A percentile compares a stretch with the other conserved stretches of the same genome.
Evolutionary conservation across 495 filamentous ascomycete genomes (phyloP).

Genomic region (Cercophora scortea): DNA sequence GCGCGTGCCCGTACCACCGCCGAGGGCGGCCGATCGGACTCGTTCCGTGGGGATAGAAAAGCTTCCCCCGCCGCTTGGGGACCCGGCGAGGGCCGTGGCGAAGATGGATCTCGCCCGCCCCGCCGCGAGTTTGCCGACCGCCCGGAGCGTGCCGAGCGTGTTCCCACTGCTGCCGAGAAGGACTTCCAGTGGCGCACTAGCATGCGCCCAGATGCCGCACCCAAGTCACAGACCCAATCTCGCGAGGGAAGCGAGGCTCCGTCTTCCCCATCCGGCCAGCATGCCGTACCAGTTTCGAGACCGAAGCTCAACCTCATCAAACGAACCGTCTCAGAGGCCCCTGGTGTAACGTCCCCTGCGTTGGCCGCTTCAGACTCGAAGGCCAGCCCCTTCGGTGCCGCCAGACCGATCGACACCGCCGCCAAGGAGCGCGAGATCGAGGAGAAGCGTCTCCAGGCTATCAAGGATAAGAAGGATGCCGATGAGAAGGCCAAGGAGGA

Average conservation of each 20-base stretch:
- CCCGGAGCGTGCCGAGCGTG: conserved; percentile 62
- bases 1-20: conserved; percentile 60
- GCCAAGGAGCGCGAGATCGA: conserved; percentile 81
- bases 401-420: conserved; percentile 82
- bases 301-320: conserved; percentile 80
- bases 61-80: conserved; percentile 76
- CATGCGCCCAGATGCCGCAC: conserved; percentile 67
- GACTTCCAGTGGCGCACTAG: conserved; percentile 79
- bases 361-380: conserved; percentile 56
- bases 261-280: conserved; percentile 50
- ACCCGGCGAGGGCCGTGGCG: conserved; percentile 17
- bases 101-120: conserved; percentile 74
- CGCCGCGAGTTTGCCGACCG: conserved; percentile 71
- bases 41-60: conserved; percentile 50
- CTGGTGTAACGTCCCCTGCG: conserved; percentile 42
- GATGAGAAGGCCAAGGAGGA: conserved; percentile 83
- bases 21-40: conserved; percentile 46
- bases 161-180: conserved; percentile 75
- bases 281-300: conserved; percentile 48
- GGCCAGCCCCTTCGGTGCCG: conserved; percentile 86
- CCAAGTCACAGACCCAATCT: conserved; percentile 34
- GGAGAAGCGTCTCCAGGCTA: conserved; percentile 66
- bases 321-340: conserved; percentile 72
- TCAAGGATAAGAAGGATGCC: conserved; percentile 77
- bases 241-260: conserved; percentile 59